Evolutionary conservation across 306 rosid genomes (phyloP).

Genomic region (Prinsepia uniflora): DNA sequence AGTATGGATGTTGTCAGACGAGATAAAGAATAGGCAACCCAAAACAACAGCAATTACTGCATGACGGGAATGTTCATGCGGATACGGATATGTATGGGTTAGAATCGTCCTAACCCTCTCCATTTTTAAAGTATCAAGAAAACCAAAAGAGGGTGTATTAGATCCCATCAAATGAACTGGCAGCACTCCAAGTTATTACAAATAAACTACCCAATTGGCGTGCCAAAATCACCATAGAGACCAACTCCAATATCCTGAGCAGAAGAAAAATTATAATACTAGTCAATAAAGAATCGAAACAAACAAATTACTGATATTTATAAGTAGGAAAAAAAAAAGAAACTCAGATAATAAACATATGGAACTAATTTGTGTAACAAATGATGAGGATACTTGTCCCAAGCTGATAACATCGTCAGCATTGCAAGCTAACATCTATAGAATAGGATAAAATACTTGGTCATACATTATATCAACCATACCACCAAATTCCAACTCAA

Average conservation of each 20-base stretch:
- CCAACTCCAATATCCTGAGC: slow-evolving; percentile 39
- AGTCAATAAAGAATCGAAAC: background rate
- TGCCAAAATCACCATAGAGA: slow-evolving; percentile 26
- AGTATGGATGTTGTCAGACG: slow-evolving; percentile 89
- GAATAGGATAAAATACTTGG: background rate
- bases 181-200: slow-evolving; percentile 21
- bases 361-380: background rate
- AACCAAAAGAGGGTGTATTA: slow-evolving; percentile 45
- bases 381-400: background rate
- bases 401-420: background rate
- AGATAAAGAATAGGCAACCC: slow-evolving; percentile 92
- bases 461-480: background rate
- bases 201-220: slow-evolving; percentile 24
- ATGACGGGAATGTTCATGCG: slow-evolving; percentile 97
- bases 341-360: background rate
- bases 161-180: slow-evolving; percentile 45
- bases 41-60: slow-evolving; percentile 90
- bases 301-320: background rate
- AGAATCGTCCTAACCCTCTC: slow-evolving; percentile 88
- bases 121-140: slow-evolving; percentile 77
- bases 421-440: background rate
- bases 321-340: background rate
- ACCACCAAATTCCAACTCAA: background rate
- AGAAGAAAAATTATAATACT: background rate
- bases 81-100: slow-evolving; percentile 81